Base-by-base conservation (phyloP, 2,329 filamentous ascomycete genomes). In the Aspergillus proliferans region DNA sequence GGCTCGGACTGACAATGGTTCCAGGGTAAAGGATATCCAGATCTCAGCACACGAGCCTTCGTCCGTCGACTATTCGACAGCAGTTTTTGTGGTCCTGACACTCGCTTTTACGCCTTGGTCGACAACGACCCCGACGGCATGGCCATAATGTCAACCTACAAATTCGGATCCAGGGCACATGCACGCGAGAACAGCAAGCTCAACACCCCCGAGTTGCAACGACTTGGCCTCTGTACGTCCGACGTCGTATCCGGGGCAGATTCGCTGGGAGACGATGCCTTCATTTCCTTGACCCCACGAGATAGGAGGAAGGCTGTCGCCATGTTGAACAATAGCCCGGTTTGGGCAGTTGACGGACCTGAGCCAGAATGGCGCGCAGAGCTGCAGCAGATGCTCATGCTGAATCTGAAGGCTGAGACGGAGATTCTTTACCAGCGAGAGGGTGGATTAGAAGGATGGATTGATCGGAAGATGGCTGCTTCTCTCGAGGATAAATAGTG, bases 1-100 rank as follows among this genome's bases (percentile, higher is more conserved):
- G 10, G 34, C 19, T 38, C 14, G 30, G 3, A 52, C 40, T 43
- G 42, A 49, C 28, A 26, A 12, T 12, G 15, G 41, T 6, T 34
- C 2, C 45, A 82, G 78, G 82, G 76, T 0, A 85, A 85, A 71
- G 82, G 82, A 3, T 85, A 84, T 56, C 82, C 82, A 1, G 82
- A 85, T 57, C 63, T 85, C 22, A 69, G 72, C 28, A 82, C 81
- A 7, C 73, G 81, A 34, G 68, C 67, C 2, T 78, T 85, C 53
- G 62, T 83, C 28, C 74, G 71, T 30, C 65, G 66, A 22, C 57
- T 81, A 21, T 68, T 66, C 47, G 66, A 63, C 5, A 68, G 61
- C 18, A 53, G 41, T 19, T 63, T 53, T n/a, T 52, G 51, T 19
- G 63, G 63, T 47, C 22, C 50, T 39, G 19, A 49, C 28, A 21